Evolutionary conservation across 164 flowering plant species (phyloP).

Genomic region (Dillenia turbinata): DNA sequence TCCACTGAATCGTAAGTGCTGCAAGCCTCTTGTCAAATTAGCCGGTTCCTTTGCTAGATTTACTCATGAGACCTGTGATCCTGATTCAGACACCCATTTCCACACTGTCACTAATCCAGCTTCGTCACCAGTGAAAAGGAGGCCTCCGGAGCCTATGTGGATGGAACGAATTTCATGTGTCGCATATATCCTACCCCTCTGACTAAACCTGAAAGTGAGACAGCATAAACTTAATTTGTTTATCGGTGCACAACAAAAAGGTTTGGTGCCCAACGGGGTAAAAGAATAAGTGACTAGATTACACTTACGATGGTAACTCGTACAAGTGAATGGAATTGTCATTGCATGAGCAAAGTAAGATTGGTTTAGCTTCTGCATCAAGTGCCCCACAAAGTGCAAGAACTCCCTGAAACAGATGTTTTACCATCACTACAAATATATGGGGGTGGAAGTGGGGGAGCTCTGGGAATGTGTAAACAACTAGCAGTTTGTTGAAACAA

Average conservation of each 20-base stretch:
- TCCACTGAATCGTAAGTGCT: too few relatives aligned
- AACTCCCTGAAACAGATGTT: conserved; percentile 24
- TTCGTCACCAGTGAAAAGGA: conserved; percentile 34
- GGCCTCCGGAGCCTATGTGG: conserved; percentile 23
- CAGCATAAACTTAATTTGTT: too few relatives aligned
- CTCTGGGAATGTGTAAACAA: too few relatives aligned
- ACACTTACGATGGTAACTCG: conserved; percentile 47
- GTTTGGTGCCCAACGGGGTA: neutral
- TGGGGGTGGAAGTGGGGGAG: too few relatives aligned
- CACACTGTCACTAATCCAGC: conserved; percentile 26
- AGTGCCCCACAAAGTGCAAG: conserved; percentile 47
- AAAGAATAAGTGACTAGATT: neutral
- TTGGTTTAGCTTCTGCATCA: conserved; percentile 49
- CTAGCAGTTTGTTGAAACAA: too few relatives aligned
- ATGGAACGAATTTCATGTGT: conserved; percentile 26
- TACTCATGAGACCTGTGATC: neutral
- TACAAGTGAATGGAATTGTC: conserved; percentile 51
- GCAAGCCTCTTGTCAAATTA: too few relatives aligned
- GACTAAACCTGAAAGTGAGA: conserved; percentile 21
- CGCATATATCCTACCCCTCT: conserved; percentile 39
- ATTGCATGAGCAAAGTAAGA: conserved; percentile 44
- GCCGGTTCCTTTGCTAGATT: too few relatives aligned
- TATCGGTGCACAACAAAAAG: too few relatives aligned
- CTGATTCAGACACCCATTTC: conserved; percentile 13
- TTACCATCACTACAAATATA: too few relatives aligned